Evolutionary conservation across 2,329 filamentous ascomycete species (phyloP).

Genomic region (Fusarium annulatum): DNA sequence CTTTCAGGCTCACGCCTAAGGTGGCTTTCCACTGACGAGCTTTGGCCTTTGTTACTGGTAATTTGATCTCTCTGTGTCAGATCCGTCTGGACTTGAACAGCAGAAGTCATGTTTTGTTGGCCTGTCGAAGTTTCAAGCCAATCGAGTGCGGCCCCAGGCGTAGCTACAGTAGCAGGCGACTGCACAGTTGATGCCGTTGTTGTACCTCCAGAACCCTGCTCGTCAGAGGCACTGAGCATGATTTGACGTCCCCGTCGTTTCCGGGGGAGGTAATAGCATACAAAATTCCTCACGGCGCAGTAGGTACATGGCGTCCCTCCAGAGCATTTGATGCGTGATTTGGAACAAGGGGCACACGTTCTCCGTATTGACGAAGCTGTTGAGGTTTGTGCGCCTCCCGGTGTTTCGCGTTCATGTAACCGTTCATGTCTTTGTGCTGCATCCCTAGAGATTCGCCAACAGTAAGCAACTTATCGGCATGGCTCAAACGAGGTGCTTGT

Average conservation of each 20-base stretch:
- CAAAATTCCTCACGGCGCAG: neutral
- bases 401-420: neutral
- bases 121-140: neutral
- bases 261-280: neutral
- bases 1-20: too few relatives aligned
- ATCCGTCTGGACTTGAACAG: too few relatives aligned
- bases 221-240: neutral
- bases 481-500: accelerated
- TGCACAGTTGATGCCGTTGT: neutral
- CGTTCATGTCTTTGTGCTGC: neutral
- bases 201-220: neutral
- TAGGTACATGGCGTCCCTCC: neutral
- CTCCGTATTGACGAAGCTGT: neutral
- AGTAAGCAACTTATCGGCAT: neutral
- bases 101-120: neutral
- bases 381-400: neutral
- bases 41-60: too few relatives aligned
- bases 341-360: neutral
- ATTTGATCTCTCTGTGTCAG: too few relatives aligned
- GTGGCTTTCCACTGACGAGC: too few relatives aligned
- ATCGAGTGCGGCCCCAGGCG: neutral
- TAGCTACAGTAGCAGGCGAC: neutral
- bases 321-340: neutral
- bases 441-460: accelerated
- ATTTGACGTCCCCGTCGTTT: neutral